These are phyloP conservation scores for Cucumis hystrix DNA, from an alignment of 306 rosid genomes.

Conservation along the genomic window DNA sequence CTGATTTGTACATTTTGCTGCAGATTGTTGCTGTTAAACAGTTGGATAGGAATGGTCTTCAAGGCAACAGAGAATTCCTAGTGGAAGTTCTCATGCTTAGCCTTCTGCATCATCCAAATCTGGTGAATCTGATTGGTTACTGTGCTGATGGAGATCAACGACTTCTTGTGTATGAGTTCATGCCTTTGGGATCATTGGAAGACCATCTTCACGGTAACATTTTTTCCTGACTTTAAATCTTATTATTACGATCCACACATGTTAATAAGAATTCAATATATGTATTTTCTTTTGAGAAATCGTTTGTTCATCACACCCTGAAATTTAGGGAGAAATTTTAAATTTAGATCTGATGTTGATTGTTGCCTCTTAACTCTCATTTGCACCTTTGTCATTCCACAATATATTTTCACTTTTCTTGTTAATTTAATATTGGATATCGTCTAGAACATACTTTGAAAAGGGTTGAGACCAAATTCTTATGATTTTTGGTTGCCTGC, in stretches of 20 bases:
- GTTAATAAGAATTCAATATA: background rate
- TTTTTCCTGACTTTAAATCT: background rate
- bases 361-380: background rate
- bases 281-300: background rate
- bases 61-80: constrained; percentile 84
- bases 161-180: constrained; percentile 84
- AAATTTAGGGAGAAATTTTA: background rate
- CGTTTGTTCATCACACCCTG: background rate
- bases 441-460: background rate
- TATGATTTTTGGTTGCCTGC: background rate
- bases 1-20: constrained; percentile 4
- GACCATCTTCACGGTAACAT: constrained; percentile 76
- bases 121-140: constrained; percentile 76
- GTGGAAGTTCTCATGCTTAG: constrained; percentile 96
- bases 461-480: background rate
- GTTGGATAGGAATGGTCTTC: constrained; percentile 86
- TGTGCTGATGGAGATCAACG: constrained; percentile 96
- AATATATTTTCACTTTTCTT: background rate
- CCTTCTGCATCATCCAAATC: constrained; percentile 75
- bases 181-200: constrained; percentile 74
- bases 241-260: too few species aligned
- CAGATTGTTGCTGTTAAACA: constrained; percentile 93
- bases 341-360: background rate
- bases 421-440: background rate
- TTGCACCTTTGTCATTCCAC: background rate